Evolutionary conservation across 2,329 filamentous ascomycete genomes (phyloP).

Genomic region (Truncatella angustata): DNA sequence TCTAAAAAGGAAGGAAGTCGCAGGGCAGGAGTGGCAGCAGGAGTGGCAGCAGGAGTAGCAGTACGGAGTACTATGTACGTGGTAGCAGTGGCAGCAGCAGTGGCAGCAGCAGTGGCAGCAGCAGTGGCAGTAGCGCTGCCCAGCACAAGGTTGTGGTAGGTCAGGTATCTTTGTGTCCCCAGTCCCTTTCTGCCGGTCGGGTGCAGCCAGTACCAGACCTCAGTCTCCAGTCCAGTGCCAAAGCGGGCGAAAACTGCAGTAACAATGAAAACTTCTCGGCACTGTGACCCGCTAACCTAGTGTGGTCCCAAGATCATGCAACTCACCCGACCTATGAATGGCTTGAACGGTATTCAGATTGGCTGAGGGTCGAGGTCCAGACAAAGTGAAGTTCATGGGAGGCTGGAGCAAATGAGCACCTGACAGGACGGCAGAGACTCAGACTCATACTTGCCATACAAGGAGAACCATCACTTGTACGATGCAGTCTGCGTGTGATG

Average conservation of each 20-base stretch:
- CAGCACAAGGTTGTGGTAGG: not conserved
- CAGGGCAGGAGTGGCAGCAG: not conserved
- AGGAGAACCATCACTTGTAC: too few species aligned
- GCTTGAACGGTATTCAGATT: too few species aligned
- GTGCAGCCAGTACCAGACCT: too few species aligned
- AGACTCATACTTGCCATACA: too few species aligned
- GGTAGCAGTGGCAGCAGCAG: too few species aligned
- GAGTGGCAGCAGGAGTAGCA: not conserved
- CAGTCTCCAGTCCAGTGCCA: too few species aligned
- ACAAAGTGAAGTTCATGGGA: not conserved
- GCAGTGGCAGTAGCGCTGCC: too few species aligned
- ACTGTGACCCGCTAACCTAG: slow-evolving; percentile 1
- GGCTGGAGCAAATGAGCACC: too few species aligned
- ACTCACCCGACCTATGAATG: not conserved
- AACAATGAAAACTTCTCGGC: slow-evolving; percentile 6
- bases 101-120: too few species aligned
- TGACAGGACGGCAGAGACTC: too few species aligned
- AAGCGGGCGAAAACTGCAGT: slow-evolving; percentile 3
- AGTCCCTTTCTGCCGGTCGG: slow-evolving; percentile 8
- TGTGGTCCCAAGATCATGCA: not conserved
- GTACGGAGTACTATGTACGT: too few species aligned
- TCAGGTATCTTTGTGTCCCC: slow-evolving; percentile 10
- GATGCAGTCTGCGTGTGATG: too few species aligned
- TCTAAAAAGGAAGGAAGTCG: not conserved
- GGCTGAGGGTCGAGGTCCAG: not conserved